Conservation (phyloP, 1,284 basidiomycete genomes). For the Lentinus polychrous region DNA sequence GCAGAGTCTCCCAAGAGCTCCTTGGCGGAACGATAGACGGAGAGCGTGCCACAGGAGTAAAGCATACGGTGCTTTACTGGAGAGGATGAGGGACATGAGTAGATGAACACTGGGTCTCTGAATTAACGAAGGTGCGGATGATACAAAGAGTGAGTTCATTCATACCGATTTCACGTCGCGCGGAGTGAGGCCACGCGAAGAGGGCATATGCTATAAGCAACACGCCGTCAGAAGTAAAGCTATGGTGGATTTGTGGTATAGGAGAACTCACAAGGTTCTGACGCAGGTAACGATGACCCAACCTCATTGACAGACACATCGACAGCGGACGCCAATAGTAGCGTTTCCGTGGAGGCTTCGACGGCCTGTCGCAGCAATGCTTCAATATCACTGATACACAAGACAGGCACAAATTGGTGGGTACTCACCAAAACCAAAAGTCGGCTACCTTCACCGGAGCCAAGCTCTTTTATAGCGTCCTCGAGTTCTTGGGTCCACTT, state of each 20-base stretch:
- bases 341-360: slow-evolving; percentile 50
- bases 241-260: slow-evolving; percentile 3
- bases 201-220: slow-evolving; percentile 71
- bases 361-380: slow-evolving; percentile 43
- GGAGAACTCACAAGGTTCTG: slow-evolving; percentile 40
- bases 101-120: slow-evolving; percentile 64
- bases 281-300: slow-evolving; percentile 40
- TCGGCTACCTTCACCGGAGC: slow-evolving; percentile 38
- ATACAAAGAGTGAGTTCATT: neutral
- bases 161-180: slow-evolving; percentile 52
- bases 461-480: slow-evolving; percentile 55
- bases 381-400: neutral
- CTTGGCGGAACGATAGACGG: slow-evolving; percentile 53
- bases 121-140: too few species aligned
- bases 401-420: neutral
- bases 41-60: slow-evolving; percentile 66
- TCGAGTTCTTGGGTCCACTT: slow-evolving; percentile 59
- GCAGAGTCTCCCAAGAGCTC: slow-evolving; percentile 40
- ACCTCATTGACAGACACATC: slow-evolving; percentile 38
- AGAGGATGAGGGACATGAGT: slow-evolving; percentile 76
- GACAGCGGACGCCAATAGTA: slow-evolving; percentile 36
- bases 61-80: slow-evolving; percentile 83
- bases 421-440: slow-evolving; percentile 61
- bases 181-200: slow-evolving; percentile 61
- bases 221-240: slow-evolving; percentile 9